These are phyloP conservation scores for Pseudonitzschia multiseries DNA, from an alignment of 108 stramenopile species.

Conservation along the genomic window DNA sequence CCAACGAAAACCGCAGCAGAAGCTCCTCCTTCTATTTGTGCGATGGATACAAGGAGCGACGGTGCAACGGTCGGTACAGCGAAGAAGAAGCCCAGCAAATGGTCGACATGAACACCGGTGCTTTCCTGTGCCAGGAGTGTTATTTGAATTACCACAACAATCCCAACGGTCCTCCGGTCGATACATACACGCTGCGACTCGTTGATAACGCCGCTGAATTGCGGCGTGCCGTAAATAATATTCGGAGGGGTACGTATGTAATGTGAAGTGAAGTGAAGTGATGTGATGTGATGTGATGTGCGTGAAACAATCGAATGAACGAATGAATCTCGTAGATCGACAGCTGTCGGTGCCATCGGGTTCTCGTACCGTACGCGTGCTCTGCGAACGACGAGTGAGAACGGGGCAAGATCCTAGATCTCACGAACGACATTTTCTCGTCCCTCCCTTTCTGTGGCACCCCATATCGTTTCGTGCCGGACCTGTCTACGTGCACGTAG, in stretches of 20 bases:
- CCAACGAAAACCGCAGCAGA: constrained; percentile 68
- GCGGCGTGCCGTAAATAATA: constrained; percentile 71
- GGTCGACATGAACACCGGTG: constrained; percentile 70
- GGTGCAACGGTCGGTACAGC: constrained; percentile 85
- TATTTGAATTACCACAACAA: constrained; percentile 56
- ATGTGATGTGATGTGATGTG: too few relatives aligned
- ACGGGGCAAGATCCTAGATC: too few relatives aligned
- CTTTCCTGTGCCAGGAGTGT: constrained; percentile 87
- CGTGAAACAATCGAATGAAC: too few relatives aligned
- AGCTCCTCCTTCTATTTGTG: constrained; percentile 78
- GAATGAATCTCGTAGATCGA: background rate
- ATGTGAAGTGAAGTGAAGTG: too few relatives aligned
- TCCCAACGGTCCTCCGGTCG: constrained; percentile 54
- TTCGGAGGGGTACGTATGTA: constrained; percentile 48
- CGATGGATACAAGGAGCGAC: constrained; percentile 68
- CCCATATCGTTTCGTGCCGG: background rate
- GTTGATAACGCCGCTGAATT: constrained; percentile 81
- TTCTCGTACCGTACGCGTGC: too few relatives aligned
- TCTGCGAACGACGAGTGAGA: too few relatives aligned
- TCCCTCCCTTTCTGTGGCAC: too few relatives aligned
- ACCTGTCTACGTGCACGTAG: background rate
- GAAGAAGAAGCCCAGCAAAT: constrained; percentile 84
- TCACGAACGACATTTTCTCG: too few relatives aligned
- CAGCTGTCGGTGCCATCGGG: too few relatives aligned
- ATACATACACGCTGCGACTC: constrained; percentile 69